Percentiles rank a stretch among this genome's conserved stretches.
Conservation (phyloP, 768 basidiomycete genomes). For the Hebeloma cylindrosporum region DNA sequence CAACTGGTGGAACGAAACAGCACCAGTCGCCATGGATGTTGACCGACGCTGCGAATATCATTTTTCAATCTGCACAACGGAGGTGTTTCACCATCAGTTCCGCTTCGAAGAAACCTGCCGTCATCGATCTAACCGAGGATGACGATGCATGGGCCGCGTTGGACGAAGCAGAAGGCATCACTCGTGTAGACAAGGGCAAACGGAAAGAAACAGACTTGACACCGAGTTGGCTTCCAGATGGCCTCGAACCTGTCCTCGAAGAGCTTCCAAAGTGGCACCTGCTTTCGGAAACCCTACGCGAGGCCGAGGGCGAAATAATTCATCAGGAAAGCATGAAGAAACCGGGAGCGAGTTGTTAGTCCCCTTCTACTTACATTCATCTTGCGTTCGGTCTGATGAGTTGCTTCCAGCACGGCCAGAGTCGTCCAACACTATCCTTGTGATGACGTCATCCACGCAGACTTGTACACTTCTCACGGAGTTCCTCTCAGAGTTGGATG, state of each 20-base stretch:
- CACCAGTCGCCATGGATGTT: constrained; percentile 88
- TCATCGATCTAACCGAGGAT: constrained; percentile 51
- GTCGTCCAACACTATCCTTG: constrained; percentile 67
- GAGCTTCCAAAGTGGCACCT: constrained; percentile 95
- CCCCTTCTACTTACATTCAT: background rate
- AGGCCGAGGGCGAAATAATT: constrained; percentile 86
- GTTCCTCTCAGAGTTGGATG: constrained; percentile 70
- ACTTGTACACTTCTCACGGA: constrained; percentile 75
- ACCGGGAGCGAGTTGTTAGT: constrained; percentile 25
- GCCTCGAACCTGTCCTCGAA: constrained; percentile 85
- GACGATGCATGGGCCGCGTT: constrained; percentile 77
- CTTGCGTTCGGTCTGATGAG: background rate
- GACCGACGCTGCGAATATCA: constrained; percentile 85
- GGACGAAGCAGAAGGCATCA: constrained; percentile 57
- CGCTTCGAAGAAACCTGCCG: constrained; percentile 23
- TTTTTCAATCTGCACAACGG: constrained; percentile 77
- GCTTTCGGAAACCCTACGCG: constrained; percentile 80
- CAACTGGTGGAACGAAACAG: constrained; percentile 54
- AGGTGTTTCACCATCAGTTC: constrained; percentile 68
- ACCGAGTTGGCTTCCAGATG: constrained; percentile 68
- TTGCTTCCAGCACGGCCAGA: constrained; percentile 46
- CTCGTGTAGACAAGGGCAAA: constrained; percentile 14
- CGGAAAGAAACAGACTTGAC: constrained; percentile 28
- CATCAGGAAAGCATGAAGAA: constrained; percentile 47
- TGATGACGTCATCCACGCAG: constrained; percentile 84